These are phyloP conservation scores for Allantophomopsis cytisporea DNA, from an alignment of 2,329 filamentous ascomycete species.

Conservation along the genomic window DNA sequence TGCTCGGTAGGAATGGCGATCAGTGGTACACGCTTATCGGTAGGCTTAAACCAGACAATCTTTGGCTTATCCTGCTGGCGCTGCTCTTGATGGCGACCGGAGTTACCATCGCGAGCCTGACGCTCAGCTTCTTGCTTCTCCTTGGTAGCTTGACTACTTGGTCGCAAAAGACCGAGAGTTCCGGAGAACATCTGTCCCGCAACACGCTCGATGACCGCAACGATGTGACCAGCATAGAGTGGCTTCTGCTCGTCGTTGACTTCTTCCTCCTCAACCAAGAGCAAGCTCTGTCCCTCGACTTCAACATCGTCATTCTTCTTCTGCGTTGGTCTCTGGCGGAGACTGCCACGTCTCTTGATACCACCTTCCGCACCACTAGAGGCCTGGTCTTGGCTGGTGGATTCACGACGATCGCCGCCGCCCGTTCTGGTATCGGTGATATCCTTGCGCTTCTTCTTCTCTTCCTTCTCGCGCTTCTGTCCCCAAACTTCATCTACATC, in stretches of 20 bases:
- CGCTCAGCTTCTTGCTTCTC: conserved; percentile 98
- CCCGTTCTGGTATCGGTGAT: conserved; percentile 81
- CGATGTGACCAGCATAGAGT: conserved; percentile 90
- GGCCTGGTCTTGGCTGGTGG: conserved; percentile 45
- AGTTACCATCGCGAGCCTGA: conserved; percentile 71
- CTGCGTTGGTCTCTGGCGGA: conserved; percentile 91
- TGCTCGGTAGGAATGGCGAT: conserved; percentile 98
- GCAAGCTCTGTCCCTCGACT: conserved; percentile 91
- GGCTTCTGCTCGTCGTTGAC: conserved; percentile 98
- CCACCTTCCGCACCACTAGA: conserved; percentile 59
- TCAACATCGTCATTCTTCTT: conserved; percentile 99
- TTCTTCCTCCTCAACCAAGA: conserved; percentile 95
- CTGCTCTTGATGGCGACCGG: conserved; percentile 58
- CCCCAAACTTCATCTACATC: conserved; percentile 98
- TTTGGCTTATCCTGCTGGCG: conserved; percentile 94
- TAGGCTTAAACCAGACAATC: conserved; percentile 99
- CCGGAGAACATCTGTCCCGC: conserved; percentile 99
- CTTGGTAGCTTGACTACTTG: conserved; percentile 96
- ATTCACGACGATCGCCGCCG: conserved; percentile 42
- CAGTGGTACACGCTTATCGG: conserved; percentile 93
- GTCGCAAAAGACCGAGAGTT: conserved; percentile 82
- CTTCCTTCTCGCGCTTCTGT: conserved; percentile 98
- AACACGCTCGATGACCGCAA: conserved; percentile 93
- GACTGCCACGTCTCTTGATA: conserved; percentile 82
- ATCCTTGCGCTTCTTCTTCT: conserved; percentile 99